phyloP scores from a whole-genome alignment of 257 asterid genomes.

The Primulina eburnea region DNA sequence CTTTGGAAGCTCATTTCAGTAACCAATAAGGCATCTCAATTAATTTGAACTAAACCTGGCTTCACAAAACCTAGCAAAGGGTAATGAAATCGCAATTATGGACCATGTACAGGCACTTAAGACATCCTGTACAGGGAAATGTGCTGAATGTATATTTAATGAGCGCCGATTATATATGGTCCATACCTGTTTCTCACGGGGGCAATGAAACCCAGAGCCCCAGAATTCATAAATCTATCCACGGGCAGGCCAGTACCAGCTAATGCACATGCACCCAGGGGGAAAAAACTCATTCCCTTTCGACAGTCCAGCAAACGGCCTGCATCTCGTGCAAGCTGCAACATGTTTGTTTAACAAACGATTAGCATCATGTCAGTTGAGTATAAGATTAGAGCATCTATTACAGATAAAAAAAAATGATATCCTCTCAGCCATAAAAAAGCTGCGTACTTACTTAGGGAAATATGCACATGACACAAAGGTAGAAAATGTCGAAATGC shows the following conservation, averaged over 20 bases:
- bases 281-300: constrained; percentile 73
- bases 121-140: neutral
- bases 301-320: constrained; percentile 81
- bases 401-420: constrained; percentile 1
- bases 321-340: constrained; percentile 96
- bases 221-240: constrained; percentile 95
- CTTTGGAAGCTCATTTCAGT: too few relatives aligned
- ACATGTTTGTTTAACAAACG: constrained; percentile 19
- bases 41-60: too few relatives aligned
- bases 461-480: neutral
- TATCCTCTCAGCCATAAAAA: constrained; percentile 14
- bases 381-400: constrained; percentile 2
- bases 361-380: constrained; percentile 19
- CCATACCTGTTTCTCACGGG: constrained; percentile 92
- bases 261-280: constrained; percentile 97
- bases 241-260: constrained; percentile 99
- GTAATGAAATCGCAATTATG: too few relatives aligned
- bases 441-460: neutral
- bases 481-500: neutral
- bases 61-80: too few relatives aligned
- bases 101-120: neutral
- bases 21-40: too few relatives aligned
- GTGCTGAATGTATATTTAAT: neutral
- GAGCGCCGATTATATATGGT: neutral
- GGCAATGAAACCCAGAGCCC: constrained; percentile 82